phyloP scores from a whole-genome alignment of 2,329 filamentous ascomycete species.

The Dissoconium aciculare region DNA sequence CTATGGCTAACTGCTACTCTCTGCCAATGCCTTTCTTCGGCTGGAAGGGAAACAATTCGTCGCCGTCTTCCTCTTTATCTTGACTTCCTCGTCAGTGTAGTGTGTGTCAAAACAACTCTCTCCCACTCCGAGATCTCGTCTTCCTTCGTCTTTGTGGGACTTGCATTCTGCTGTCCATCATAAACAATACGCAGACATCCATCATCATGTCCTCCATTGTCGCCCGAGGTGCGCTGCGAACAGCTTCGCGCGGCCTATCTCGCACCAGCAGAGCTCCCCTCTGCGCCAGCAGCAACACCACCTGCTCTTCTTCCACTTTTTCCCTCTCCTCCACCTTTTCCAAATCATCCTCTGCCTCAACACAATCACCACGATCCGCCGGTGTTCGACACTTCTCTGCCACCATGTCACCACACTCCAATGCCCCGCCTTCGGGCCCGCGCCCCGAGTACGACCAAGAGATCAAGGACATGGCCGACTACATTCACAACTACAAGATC shows the following conservation, averaged over 20 bases:
- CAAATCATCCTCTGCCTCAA: slow-evolving; percentile 11
- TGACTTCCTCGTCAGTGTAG: too few relatives aligned
- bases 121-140: too few relatives aligned
- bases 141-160: too few relatives aligned
- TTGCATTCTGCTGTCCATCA: too few relatives aligned
- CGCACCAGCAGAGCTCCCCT: slow-evolving; percentile 20
- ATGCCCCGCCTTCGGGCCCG: slow-evolving; percentile 18
- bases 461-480: slow-evolving; percentile 87
- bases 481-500: slow-evolving; percentile 83
- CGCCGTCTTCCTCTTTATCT: too few relatives aligned
- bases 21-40: too few relatives aligned
- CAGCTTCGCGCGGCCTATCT: slow-evolving; percentile 17
- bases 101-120: too few relatives aligned
- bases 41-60: too few relatives aligned
- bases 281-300: slow-evolving; percentile 13
- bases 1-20: too few relatives aligned
- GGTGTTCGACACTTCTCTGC: slow-evolving; percentile 18
- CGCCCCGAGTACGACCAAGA: slow-evolving; percentile 59
- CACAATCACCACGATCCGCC: too few relatives aligned
- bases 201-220: slow-evolving; percentile 25
- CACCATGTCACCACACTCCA: slow-evolving; percentile 19
- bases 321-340: slow-evolving; percentile 6
- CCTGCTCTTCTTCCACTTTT: slow-evolving; percentile 10
- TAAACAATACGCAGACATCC: too few relatives aligned
- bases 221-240: slow-evolving; percentile 26